Base-by-base conservation (phyloP, 441 rosid species). In the Croton setiger region DNA sequence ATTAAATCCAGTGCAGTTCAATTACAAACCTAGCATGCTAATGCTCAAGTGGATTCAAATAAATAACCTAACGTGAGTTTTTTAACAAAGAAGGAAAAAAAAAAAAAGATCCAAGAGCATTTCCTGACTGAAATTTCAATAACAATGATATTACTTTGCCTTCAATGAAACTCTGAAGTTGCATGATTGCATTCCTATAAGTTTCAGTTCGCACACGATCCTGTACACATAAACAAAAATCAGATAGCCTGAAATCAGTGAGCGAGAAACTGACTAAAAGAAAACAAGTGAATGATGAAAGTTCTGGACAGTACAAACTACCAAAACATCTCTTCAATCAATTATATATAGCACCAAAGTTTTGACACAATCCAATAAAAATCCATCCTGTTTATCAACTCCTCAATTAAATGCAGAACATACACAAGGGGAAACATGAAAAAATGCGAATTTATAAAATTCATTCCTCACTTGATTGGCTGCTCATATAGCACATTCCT, bases 201-300 rank as follows among this genome's bases (percentile, higher is more conserved):
- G 97, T 84, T 18, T 92, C 93, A 1, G 98, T 95, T 62, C 99
- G 87, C n/a, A 80, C 86, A 31, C 86, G 90, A 79, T 95, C 98
- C 97, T 95, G 79, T 64, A 81, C 63, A 77, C 63, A 66, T 44
- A 27, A 76, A 75, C 31, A 15, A 47, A 63, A 56, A 37, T 14
- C 8, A 55, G 53, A 48, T 54, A 49, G 21, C 48, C 66, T 14
- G 31, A 21, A 21, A 45, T n/a, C 49, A 64, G 57, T 56, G 18
- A 68, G 45, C 51, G 15, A 60, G 64, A 37, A 51, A 17, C 6
- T n/a, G 31, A 62, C 45, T 36, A 63, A 77, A 70, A 48, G 60
- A 68, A 60, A 39, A 41, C 8, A 48, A 48, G 60, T 33, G n/a
- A 43, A 56, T 37, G n/a, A 52, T 48, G 63, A 43, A 33, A 64